Evolutionary conservation across 2,329 filamentous ascomycete genomes (phyloP), one percentile per base, ranked within the genome.

Genomic region (Curvularia hawaiiensis): DNA sequence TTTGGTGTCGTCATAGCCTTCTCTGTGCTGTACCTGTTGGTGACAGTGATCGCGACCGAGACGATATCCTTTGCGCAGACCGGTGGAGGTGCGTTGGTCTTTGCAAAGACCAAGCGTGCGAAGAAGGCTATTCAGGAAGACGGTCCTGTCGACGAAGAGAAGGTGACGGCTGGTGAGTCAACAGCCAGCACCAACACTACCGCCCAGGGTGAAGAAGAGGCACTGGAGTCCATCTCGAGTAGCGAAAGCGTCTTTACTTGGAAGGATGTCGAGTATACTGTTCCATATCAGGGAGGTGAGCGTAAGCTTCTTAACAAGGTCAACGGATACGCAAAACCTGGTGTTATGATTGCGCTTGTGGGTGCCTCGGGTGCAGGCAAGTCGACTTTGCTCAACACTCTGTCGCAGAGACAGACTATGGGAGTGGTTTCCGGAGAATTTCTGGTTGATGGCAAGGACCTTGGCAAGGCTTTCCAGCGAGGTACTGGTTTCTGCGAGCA

Each of bases 351-450:
- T 43, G 91, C 91, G 0, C 79, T 96, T 1, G 91, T 95, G 82
- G 92, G 92, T 52, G 90, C 89, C 1, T 91, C 88, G 0, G 89
- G 88, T 1, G 91, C 92, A 9, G 92, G 91, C 12, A 96, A 96
- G 77, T 93, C 90, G 0, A 95, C 91, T 0, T 79, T 96, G 0
- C 81, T 96, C 18, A 92, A 95, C 74, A 91, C 89, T 0, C 77
- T 90, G 2, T 87, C 90, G 0, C 90, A 93, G 68, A 85, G 91
- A 3, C 88, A 92, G 71, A 87, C 80, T 16, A 82, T 80, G 53
- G 88, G 89, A 55, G 81, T 88, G 11, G 81, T 90, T 2, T 76
- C 78, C n/a, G 89, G 89, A 12, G 84, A 89, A 47, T 88, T 91
- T 82, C 80, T 89, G n/a, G 87, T 91, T 9, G 88, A 91, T 65